Evolutionary conservation across 129 eudicot species (phyloP).

Genomic region (Flaveria brownii): DNA sequence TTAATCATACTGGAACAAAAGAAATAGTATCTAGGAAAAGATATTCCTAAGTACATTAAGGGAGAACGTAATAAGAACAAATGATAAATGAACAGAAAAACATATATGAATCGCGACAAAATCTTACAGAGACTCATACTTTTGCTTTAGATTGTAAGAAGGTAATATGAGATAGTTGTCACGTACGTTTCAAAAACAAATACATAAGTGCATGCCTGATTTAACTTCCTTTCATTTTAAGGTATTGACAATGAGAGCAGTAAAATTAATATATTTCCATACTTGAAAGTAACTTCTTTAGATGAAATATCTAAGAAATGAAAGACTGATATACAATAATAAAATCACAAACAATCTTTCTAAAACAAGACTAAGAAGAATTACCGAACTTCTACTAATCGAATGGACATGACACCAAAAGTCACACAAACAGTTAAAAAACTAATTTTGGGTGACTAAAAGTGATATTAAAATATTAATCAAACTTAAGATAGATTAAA

Average conservation of each 20-base stretch:
- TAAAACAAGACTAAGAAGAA: too few species aligned
- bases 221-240: too few species aligned
- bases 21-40: neutral
- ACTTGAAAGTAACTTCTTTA: too few species aligned
- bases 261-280: too few species aligned
- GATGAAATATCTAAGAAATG: too few species aligned
- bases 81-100: neutral
- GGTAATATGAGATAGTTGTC: neutral
- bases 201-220: neutral
- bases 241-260: too few species aligned
- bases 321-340: too few species aligned
- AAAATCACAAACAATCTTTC: too few species aligned
- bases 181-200: neutral
- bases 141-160: neutral
- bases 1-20: constrained; percentile 3
- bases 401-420: constrained; percentile 32
- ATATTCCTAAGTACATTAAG: neutral
- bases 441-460: constrained; percentile 24
- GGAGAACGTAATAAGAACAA: neutral
- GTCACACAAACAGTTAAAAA: constrained; percentile 30
- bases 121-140: neutral
- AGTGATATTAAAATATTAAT: constrained; percentile 22
- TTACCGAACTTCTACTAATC: neutral
- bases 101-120: neutral
- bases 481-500: constrained; percentile 6